Percentiles rank a stretch among this genome's conserved stretches.
Evolutionary conservation across 805 yeast species (phyloP).

Genomic region (Yarrowia hollandica): DNA sequence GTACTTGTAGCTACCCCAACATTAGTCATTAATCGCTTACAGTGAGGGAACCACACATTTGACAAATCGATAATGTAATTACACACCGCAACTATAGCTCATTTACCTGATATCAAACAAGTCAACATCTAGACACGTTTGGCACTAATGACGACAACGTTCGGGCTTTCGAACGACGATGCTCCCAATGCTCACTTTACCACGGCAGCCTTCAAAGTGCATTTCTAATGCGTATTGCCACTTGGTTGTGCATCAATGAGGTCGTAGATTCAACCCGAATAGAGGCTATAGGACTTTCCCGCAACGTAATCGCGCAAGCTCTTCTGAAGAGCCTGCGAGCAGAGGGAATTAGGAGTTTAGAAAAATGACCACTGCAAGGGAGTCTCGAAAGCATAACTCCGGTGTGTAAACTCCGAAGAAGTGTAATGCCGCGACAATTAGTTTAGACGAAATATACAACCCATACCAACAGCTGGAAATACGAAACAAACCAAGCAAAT

Average conservation of each 20-base stretch:
- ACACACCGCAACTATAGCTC: too few species aligned
- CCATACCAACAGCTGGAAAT: not conserved
- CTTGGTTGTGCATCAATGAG: conserved; percentile 7
- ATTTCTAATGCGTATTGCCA: not conserved
- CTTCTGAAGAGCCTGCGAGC: not conserved
- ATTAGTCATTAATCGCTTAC: too few species aligned
- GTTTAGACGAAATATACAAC: not conserved
- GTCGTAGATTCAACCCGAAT: not conserved
- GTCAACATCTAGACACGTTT: not conserved
- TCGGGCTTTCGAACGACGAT: too few species aligned
- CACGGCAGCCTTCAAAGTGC: conserved; percentile 7
- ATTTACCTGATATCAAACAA: too few species aligned
- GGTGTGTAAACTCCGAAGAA: conserved; percentile 14
- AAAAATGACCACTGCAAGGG: not conserved
- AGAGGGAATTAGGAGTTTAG: conserved; percentile 24
- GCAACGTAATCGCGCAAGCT: conserved; percentile 22
- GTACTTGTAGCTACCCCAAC: too few species aligned
- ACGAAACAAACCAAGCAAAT: not conserved
- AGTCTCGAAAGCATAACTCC: conserved; percentile 27
- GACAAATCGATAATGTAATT: too few species aligned
- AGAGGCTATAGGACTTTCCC: not conserved
- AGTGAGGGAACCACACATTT: too few species aligned
- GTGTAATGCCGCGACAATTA: not conserved
- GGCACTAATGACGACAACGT: too few species aligned
- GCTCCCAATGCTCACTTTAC: not conserved